These are phyloP conservation scores for Quercus mongolica DNA, from an alignment of 306 rosid genomes.

Conservation along the genomic window DNA sequence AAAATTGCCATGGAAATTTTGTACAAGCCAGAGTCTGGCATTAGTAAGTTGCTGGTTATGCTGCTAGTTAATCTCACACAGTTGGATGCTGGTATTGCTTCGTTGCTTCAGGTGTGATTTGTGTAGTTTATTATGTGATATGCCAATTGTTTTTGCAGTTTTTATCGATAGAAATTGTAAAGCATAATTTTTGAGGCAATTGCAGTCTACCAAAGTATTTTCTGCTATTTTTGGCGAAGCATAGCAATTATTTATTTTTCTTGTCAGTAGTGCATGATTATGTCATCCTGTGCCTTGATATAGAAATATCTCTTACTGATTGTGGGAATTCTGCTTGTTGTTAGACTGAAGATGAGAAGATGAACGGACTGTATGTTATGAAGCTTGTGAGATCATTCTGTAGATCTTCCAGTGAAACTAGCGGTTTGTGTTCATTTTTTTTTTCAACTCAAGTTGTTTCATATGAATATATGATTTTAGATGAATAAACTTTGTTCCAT, in stretches of 20 bases:
- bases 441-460: slow-evolving; percentile 4
- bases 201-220: not conserved
- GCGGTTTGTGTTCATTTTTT: slow-evolving; percentile 41
- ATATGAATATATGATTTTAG: not conserved
- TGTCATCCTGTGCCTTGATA: not conserved
- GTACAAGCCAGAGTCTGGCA: slow-evolving; percentile 54
- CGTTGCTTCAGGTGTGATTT: slow-evolving; percentile 78
- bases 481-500: no score
- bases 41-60: slow-evolving; percentile 72
- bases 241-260: not conserved
- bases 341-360: slow-evolving; percentile 78
- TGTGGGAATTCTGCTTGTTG: slow-evolving; percentile 17
- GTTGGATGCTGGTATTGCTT: slow-evolving; percentile 53
- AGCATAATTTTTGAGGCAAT: not conserved
- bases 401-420: slow-evolving; percentile 50
- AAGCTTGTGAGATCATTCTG: slow-evolving; percentile 96
- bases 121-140: not conserved
- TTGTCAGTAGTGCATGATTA: not conserved
- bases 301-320: slow-evolving; percentile 10
- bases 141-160: not conserved
- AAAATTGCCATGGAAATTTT: slow-evolving; percentile 65
- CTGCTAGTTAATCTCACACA: slow-evolving; percentile 91
- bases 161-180: not conserved
- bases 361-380: slow-evolving; percentile 78
- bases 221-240: not conserved